Base-by-base conservation (phyloP, 768 basidiomycete genomes). In the Paxillus ammoniavirescens region DNA sequence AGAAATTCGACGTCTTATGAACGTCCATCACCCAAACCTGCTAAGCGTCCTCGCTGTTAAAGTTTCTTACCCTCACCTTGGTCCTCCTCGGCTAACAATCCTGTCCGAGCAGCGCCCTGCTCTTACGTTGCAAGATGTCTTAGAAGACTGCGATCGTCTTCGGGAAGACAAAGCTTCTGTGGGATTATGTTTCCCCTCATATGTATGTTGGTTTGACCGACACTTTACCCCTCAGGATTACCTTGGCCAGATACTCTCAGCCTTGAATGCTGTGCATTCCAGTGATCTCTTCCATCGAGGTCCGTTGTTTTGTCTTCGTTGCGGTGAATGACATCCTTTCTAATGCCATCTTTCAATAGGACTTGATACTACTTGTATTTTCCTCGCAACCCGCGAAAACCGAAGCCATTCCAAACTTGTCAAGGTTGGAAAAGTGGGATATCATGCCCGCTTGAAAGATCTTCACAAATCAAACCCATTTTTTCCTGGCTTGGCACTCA, bases 381-480 rank as follows among this genome's bases (percentile, higher is more conserved):
- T 84, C 3, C 77, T 93, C 15, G 76, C 76, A 0, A 72, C 78
- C 3, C 73, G 75, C n/a, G 76, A 78, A 50, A 75, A 77, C 45
- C 72, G 73, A 1, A 72, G 77, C 5, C 80, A 81, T 31, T 72
- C 81, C 9, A 90, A 89, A 59, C 72, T 80, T 17, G 77, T 92
- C 64, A 94, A 93, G 65, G 70, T 97, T 3, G 81, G 83, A 17
- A 86, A 85, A 58, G 83, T 84, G 2, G 82, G 78, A 14, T 97
- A 86, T 65, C 79, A 86, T 58, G 83, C 83, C 5, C 80, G 80
- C 1, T 75, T 98, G 31, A 73, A 86, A 23, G 93, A 96, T 64
- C 72, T 94, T 31, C 88, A 96, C 62, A 77, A 84, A 15, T 96
- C 94, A 3, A 93, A 97, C 61, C 82, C 86, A 0, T 91, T 96